Base-by-base conservation (phyloP, 2,329 filamentous ascomycete species). In the Dactylella cylindrospora region DNA sequence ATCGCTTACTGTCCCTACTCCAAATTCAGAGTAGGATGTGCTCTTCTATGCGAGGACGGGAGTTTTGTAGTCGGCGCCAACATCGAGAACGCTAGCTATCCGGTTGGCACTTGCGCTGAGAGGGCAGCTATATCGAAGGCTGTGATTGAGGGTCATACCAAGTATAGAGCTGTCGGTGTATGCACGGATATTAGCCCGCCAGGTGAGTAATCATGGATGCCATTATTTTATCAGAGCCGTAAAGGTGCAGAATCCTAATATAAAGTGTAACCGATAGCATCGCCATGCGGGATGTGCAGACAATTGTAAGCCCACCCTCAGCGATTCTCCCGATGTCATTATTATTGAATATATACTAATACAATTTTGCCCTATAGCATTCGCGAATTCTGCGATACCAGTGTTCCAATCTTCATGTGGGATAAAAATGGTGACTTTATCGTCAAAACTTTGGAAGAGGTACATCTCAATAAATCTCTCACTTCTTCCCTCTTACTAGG, bases 81-180 rank as follows among this genome's bases (percentile, higher is more conserved):
- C 71, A 83, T 97, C 64, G 93, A 98, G 76, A 96, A 97, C 72
- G 90, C 89, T 1, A 78, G 86, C 22, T 97, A 95, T 72, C 91
- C 93, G 0, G 90, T 96, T 4, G 89, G 89, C n/a, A 94, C 88
- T 2, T 97, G 93, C 73, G 93, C 93, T 10, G 93, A 98, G 79
- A 79, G 91, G 57, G 88, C 91, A n/a, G 90, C 88, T 1, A 79
- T 97, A 67, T 86, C 82, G 5, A 89, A 84, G 31, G 91, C 91
- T 17, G 81, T 96, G 74, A 73, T 74, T 22, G 74, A 73, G 19
- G 77, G 73, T n/a, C 74, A 76, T 64, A 74, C 71, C 28, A 70
- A 75, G 31, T 88, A 94, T 74, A 84, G 82, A 70, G 91, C 90
- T 15, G 74, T 98, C 17, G 91, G 87, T 12, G 90, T 98, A 3